Base-by-base conservation (phyloP, 2,329 filamentous ascomycete genomes). In the Drechslera avenae region DNA sequence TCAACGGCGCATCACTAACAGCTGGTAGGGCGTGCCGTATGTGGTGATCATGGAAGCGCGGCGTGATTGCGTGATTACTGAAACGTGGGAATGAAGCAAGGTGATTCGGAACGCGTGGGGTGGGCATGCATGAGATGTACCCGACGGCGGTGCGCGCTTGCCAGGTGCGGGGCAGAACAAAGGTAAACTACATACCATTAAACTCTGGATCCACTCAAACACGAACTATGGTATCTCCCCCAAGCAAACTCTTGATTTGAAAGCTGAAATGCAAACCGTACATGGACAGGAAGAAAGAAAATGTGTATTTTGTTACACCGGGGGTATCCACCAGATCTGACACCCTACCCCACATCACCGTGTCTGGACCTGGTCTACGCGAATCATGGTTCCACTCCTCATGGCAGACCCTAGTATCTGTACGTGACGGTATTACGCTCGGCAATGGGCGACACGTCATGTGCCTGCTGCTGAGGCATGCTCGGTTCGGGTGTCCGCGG, bases 351-450 rank as follows among this genome's bases (percentile, higher is more conserved):
- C 50, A 57, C 56, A 54, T 49, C 31, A 31, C 37, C 36, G 40
- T 36, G 44, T 55, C 52, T 45, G 52, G 44, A 30, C 46, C 39
- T 39, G 37, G 48, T 31, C 51, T 46, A 54, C 16, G 30, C 48
- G 43, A 56, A 46, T 50, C 32, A 39, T 36, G 31, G 52, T 36
- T 17, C 21, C 30, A 18, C 32, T 30, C 34, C 42, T 19, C n/a
- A 33, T 52, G 36, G 47, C 35, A 28, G 35, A 26, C 42, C 32
- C 56, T 64, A 73, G 54, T 73, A 73, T 53, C 71, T 61, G 52
- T 73, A 73, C 42, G 71, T 73, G 47, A 73, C 67, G 6, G 69
- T 61, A 39, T 66, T 69, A 46, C 70, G 68, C 51, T 73, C 71
- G 44, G 68, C 64, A 46, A 73, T 64, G 32, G 71, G 71, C 52